Evolutionary conservation across 2,329 filamentous ascomycete genomes (phyloP), one percentile per base, ranked within the genome.

Genomic region (Rutstroemia sp.): DNA sequence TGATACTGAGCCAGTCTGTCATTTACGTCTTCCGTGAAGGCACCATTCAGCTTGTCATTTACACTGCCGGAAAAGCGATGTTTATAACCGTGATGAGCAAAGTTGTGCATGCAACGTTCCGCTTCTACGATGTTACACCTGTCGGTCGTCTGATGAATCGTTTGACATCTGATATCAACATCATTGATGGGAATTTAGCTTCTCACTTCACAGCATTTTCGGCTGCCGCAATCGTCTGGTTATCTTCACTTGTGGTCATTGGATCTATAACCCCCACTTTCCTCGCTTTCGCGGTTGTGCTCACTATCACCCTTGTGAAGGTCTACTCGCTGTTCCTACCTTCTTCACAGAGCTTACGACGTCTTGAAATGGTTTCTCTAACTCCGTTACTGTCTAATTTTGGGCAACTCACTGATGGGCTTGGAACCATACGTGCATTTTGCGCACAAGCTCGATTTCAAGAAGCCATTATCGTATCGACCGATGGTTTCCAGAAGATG

Each of bases 341-440:
- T 0, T 85, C 88, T 0, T 95, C 90, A 0, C 90, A 95, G 65
- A 90, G 84, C 57, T 77, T 96, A 5, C 82, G 91, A 4, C 81
- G 91, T 6, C 79, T 96, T 14, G 91, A 96, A 68, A 95, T 92
- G 87, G 86, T 92, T 0, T 95, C 90, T 0, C 75, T 96, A 0
- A 92, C 86, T 9, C 92, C 92, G 0, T 76, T 96, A 19, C 90
- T 96, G 74, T 91, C 91, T 39, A 96, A 96, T 68, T 96, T 96
- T 61, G 91, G 91, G 23, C 89, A 91, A 23, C 79, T 96, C 44
- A 78, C 95, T 2, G 88, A 95, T 58, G 92, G 92, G 0, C 74
- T 96, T 8, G 90, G 88, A 0, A 96, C 92, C 0, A 90, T 96
- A 21, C 83, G 89, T 45, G 90, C 92, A 0, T 92, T 95, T 68